These are phyloP conservation scores for Aspergillus calidoustus DNA, from an alignment of 2,329 filamentous ascomycete species.

Conservation along the genomic window DNA sequence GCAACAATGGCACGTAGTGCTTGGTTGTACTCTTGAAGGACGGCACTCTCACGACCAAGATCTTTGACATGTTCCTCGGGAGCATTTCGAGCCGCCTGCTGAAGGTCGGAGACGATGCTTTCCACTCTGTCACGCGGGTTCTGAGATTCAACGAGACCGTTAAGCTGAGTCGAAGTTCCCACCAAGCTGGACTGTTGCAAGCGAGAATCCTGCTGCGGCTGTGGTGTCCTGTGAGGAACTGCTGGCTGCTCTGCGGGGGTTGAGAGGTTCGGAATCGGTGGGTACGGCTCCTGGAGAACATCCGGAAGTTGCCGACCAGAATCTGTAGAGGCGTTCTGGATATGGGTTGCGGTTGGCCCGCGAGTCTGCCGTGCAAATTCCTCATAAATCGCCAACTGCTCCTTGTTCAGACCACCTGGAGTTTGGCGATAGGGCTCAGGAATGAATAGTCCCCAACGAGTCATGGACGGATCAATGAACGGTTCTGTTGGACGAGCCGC, in stretches of 20 bases:
- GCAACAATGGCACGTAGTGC: conserved; percentile 58
- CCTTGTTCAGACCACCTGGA: conserved; percentile 79
- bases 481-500: conserved; percentile 77
- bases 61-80: conserved; percentile 63
- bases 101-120: conserved; percentile 60
- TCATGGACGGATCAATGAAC: conserved; percentile 81
- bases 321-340: conserved; percentile 61
- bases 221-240: conserved; percentile 61
- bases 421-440: conserved; percentile 90
- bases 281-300: conserved; percentile 65
- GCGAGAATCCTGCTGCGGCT: conserved; percentile 53
- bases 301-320: conserved; percentile 65
- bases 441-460: conserved; percentile 90
- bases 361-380: conserved; percentile 90
- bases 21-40: conserved; percentile 64
- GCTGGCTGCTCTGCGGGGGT: conserved; percentile 67
- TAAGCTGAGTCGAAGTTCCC: conserved; percentile 55
- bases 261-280: conserved; percentile 63
- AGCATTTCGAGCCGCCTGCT: conserved; percentile 60
- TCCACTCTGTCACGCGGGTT: conserved; percentile 59
- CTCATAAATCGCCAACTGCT: conserved; percentile 95
- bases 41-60: conserved; percentile 57
- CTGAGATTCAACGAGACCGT: conserved; percentile 63
- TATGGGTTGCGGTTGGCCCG: conserved; percentile 58
- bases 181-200: conserved; percentile 45